Conservation (phyloP, 164 flowering plant species). For the Stephania yunnanensis region DNA sequence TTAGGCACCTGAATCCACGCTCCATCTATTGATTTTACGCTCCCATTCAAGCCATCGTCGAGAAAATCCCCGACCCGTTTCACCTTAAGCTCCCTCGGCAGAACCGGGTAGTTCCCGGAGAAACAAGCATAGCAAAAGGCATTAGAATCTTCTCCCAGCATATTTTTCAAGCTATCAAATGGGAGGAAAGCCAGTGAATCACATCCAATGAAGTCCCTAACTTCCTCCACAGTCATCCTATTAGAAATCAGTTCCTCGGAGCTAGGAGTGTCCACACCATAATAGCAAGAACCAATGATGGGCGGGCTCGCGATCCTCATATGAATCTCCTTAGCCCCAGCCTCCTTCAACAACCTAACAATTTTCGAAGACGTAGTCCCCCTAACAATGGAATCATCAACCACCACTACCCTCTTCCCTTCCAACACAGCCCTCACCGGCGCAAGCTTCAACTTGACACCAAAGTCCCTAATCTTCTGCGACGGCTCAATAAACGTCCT, state of each 20-base stretch:
- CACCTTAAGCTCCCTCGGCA: constrained; percentile 55
- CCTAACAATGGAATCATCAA: constrained; percentile 93
- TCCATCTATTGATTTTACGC: constrained; percentile 7
- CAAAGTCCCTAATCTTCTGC: constrained; percentile 83
- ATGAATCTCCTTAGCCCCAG: constrained; percentile 92
- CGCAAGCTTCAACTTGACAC: constrained; percentile 80
- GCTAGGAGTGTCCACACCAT: constrained; percentile 87
- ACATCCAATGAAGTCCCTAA: constrained; percentile 61
- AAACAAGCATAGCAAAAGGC: constrained; percentile 85
- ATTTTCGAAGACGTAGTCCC: constrained; percentile 87
- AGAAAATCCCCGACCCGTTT: constrained; percentile 57
- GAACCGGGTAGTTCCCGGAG: constrained; percentile 74
- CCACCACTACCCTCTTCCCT: constrained; percentile 90
- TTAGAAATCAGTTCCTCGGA: constrained; percentile 75
- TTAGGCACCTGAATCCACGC: constrained; percentile 14
- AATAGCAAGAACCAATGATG: constrained; percentile 75
- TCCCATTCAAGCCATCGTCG: constrained; percentile 46
- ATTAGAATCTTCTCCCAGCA: constrained; percentile 41
- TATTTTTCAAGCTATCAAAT: constrained; percentile 49
- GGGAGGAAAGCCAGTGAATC: constrained; percentile 80
- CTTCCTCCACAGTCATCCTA: constrained; percentile 64
- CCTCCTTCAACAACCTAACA: constrained; percentile 76
- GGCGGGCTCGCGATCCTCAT: constrained; percentile 97
- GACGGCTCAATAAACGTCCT: constrained; percentile 91
- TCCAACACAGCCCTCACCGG: constrained; percentile 70